phyloP scores from a whole-genome alignment of 148 eudicot genomes.

The Rhododendron kiyosumense region DNA sequence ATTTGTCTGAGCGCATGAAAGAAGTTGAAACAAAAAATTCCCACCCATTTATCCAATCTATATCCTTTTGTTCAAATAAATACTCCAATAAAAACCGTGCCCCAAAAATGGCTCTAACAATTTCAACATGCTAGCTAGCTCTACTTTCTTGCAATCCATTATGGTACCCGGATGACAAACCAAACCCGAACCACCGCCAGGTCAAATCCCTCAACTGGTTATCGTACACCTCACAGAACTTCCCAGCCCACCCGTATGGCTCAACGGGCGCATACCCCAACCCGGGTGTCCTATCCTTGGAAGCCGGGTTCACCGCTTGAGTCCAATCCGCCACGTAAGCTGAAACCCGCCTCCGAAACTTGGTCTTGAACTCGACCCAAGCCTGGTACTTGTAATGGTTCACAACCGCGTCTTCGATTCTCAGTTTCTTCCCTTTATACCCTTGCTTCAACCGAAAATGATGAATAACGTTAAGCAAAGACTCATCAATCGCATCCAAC shows the following conservation, averaged over 20 bases:
- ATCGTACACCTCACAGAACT: constrained; percentile 66
- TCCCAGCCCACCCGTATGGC: constrained; percentile 52
- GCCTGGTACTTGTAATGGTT: constrained; percentile 85
- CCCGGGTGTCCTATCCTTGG: constrained; percentile 76
- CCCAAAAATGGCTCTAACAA: background rate
- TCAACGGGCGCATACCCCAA: constrained; percentile 52
- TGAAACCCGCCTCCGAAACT: constrained; percentile 73
- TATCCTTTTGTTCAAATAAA: background rate
- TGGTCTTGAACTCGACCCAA: constrained; percentile 74
- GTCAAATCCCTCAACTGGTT: constrained; percentile 39
- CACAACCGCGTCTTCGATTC: constrained; percentile 28
- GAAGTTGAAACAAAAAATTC: background rate
- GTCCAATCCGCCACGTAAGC: constrained; percentile 81
- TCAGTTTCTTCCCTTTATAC: constrained; percentile 24
- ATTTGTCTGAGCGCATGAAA: background rate
- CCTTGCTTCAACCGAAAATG: constrained; percentile 53
- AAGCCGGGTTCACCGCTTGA: constrained; percentile 30
- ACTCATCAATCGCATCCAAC: constrained; percentile 43
- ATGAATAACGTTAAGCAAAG: constrained; percentile 58
- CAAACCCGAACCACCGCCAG: constrained; percentile 42
- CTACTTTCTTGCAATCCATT: constrained; percentile 43
- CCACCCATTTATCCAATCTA: background rate
- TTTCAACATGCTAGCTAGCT: background rate
- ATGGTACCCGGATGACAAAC: constrained; percentile 20
- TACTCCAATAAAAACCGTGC: background rate